Evolutionary conservation across 2,329 filamentous ascomycete genomes (phyloP).

Genomic region (Exophiala sideris): DNA sequence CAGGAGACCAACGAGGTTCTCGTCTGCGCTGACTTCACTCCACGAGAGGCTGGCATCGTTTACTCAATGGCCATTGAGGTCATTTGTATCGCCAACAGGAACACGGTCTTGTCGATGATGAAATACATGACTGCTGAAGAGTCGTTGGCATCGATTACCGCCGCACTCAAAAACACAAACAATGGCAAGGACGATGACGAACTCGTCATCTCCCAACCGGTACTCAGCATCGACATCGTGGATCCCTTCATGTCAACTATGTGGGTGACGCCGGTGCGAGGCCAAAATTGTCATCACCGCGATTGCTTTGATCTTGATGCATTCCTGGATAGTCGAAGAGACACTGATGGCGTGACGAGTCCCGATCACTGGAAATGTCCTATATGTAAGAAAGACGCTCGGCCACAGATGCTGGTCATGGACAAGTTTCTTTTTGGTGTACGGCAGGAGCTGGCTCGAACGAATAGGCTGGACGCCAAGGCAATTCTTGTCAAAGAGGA

Average conservation of each 20-base stretch:
- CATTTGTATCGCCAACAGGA: slow-evolving; percentile 53
- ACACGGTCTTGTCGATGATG: slow-evolving; percentile 38
- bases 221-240: slow-evolving; percentile 60
- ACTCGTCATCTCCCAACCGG: slow-evolving; percentile 55
- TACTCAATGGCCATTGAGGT: slow-evolving; percentile 70
- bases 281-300: slow-evolving; percentile 66
- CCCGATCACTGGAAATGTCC: slow-evolving; percentile 83
- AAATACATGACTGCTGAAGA: slow-evolving; percentile 44
- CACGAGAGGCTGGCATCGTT: slow-evolving; percentile 31
- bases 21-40: slow-evolving; percentile 47
- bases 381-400: slow-evolving; percentile 72
- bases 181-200: slow-evolving; percentile 59
- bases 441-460: slow-evolving; percentile 50
- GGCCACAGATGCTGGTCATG: slow-evolving; percentile 66
- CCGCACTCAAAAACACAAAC: slow-evolving; percentile 27
- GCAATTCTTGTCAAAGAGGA: slow-evolving; percentile 62
- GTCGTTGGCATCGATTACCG: slow-evolving; percentile 56
- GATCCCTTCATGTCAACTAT: slow-evolving; percentile 66
- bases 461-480: slow-evolving; percentile 51
- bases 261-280: slow-evolving; percentile 69
- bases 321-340: slow-evolving; percentile 66
- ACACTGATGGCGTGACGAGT: slow-evolving; percentile 45
- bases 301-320: slow-evolving; percentile 89
- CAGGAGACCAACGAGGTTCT: slow-evolving; percentile 56
- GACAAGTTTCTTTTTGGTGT: slow-evolving; percentile 72